Base-by-base conservation (phyloP, 2,329 filamentous ascomycete species). In the Gremmenia infestans region DNA sequence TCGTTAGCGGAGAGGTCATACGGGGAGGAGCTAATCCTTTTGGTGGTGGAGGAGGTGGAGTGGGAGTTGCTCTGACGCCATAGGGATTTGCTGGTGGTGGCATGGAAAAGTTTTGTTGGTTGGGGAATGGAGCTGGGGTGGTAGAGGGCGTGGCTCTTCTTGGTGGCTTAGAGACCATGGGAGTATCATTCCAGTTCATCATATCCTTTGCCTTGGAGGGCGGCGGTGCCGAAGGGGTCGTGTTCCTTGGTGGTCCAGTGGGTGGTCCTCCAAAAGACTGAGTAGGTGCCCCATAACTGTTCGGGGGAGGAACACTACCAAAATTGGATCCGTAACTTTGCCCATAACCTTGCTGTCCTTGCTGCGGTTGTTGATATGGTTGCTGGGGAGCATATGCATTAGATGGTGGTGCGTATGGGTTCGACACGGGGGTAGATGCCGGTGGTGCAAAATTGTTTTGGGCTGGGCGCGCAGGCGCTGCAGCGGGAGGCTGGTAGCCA, bases 151-250 rank as follows among this genome's bases (percentile, higher is more conserved):
- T 97, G 47, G 80, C 79, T 68, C 87, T 83, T 63, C 92, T 85
- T n/a, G 87, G 80, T 53, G 81, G 76, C 75, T 93, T 90, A 47
- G 83, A 80, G 47, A 97, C 88, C 66, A 96, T 81, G 1, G 94
- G 94, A 51, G 95, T 87, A 72, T 99, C 94, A 65, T 99, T 99
- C 94, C 94, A 99, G 65, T 89, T 88, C 28, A 86, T 83, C 60
- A 86, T 86, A 61, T 88, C 87, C 68, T 85, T 86, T 55, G 82
- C 77, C 67, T 83, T 85, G 9, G 89, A 83, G 17, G 89, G 83
- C 22, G 91, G 86, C 42, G 83, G 78, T 23, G 80, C 79, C 12
- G 89, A 87, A n/a, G 86, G 81, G 37, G 83, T 85, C 25, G 82
- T 79, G 58, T 82, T 84, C 60, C 87, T 83, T 52, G 85, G 85